phyloP scores from a whole-genome alignment of 1,139 yeast genomes.

The Yamadazyma membranifaciens region DNA sequence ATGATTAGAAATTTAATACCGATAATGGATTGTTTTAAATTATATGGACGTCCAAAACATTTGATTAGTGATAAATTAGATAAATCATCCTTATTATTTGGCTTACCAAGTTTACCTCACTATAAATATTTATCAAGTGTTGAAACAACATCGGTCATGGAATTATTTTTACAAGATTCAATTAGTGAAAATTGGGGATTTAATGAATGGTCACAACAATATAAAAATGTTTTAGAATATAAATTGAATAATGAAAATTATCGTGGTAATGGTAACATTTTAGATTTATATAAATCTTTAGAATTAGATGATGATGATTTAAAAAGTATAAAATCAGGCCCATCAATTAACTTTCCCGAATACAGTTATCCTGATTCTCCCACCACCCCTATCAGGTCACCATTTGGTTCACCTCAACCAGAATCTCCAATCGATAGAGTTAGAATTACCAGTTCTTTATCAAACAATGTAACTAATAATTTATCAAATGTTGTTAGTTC shows the following conservation, averaged over 20 bases:
- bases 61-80: conserved; percentile 47
- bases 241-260: conserved; percentile 16
- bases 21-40: conserved; percentile 50
- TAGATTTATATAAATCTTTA: conserved; percentile 26
- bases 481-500: not conserved
- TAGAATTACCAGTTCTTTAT: not conserved
- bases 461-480: not conserved
- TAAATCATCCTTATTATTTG: conserved; percentile 48
- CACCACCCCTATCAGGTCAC: conserved; percentile 4
- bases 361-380: conserved; percentile 6
- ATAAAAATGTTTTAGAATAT: conserved; percentile 40
- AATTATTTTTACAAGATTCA: conserved; percentile 28
- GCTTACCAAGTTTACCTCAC: conserved; percentile 56
- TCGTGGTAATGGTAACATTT: conserved; percentile 35
- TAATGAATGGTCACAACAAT: conserved; percentile 25
- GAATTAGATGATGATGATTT: conserved; percentile 17
- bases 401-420: conserved; percentile 2
- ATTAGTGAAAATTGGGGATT: conserved; percentile 32
- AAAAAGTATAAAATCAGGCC: conserved; percentile 15
- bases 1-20: conserved; percentile 56
- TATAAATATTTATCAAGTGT: conserved; percentile 46
- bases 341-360: conserved; percentile 19
- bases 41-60: conserved; percentile 55
- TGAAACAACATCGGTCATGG: conserved; percentile 36
- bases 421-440: not conserved